Base-by-base conservation (phyloP, 1,139 yeast genomes). In the Blastobotrys buckinghamii region DNA sequence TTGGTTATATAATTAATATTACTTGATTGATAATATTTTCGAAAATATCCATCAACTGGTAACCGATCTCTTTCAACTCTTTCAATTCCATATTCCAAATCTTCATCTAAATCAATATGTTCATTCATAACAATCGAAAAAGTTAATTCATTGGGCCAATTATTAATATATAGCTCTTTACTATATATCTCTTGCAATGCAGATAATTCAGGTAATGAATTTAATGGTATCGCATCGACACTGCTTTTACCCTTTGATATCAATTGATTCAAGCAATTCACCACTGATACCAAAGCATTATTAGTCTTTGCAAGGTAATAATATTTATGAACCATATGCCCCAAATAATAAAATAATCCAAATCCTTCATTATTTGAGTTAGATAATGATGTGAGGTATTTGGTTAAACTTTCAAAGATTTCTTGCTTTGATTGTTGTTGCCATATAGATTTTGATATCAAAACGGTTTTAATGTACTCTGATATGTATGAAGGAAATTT, bases 121-220 rank as follows among this genome's bases (percentile, higher is more conserved):
- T 26, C n/a, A 26, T 2, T 39, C 16, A 24, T 22, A 4, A 22
- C 32, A 6, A 24, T 6, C 6, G 35, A 27, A 24, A 27, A 40
- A 15, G 43, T 8, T 13, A 26, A 9, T n/a, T n/a, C n/a, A 24
- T 40, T 27, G 6, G 43, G 43, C 43, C 43, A 40, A 9, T 29
- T 13, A 4, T 24, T 24, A 12, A 29, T 29, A 29, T 6, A 29
- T 6, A 6, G 4, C 9, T 12, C 9, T 29, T 29, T 6, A 29
- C 32, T 29, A 29, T 29, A 13, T 3, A 29, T 10, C 9, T 29
- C 32, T 6, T 29, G 32, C 4, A 9, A 3, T 13, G 32, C 3
- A 6, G 32, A 29, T 29, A 13, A 12, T 3, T 29, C 12, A 22
- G 32, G n/a, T 13, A 29, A 29, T 3, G 4, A 29, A 12, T 29